A percentile compares a stretch with the other conserved stretches of the same genome.
These are phyloP conservation scores for Elsinoe fawcettii DNA, from an alignment of 2,329 filamentous ascomycete species.

Conservation along the genomic window DNA sequence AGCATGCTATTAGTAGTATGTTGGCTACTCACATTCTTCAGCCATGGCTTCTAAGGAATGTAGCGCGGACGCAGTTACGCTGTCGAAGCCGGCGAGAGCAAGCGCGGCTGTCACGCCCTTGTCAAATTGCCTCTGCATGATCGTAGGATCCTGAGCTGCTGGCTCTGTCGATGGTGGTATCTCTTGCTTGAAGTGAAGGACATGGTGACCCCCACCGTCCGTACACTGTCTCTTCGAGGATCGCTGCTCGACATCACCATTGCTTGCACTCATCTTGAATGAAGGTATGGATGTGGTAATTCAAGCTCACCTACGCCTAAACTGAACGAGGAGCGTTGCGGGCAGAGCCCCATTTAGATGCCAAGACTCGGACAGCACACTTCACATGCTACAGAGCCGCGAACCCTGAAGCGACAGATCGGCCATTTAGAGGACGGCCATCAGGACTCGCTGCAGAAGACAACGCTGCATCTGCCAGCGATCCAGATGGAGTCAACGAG, in stretches of 20 bases:
- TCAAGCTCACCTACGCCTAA: background rate
- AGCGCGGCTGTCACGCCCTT: conserved; percentile 48
- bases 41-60: conserved; percentile 48
- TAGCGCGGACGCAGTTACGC: conserved; percentile 48
- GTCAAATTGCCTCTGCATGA: conserved; percentile 48
- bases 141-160: conserved; percentile 42
- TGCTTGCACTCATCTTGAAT: background rate
- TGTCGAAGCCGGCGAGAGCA: conserved; percentile 47
- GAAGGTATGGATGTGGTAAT: background rate
- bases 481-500: no score
- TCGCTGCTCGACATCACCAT: background rate
- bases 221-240: conserved; percentile 16
- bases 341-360: background rate
- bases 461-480: no score
- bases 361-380: background rate
- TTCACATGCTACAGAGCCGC: background rate
- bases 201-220: conserved; percentile 2
- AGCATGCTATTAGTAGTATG: background rate
- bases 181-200: conserved; percentile 19
- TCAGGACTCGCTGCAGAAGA: no score
- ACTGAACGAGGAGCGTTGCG: background rate
- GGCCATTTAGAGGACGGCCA: no score
- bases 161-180: conserved; percentile 26
- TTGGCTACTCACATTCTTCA: conserved; percentile 49
- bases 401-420: background rate